Percentiles rank a stretch among this genome's conserved stretches.
phyloP scores from a whole-genome alignment of 768 basidiomycete genomes.

The Wakefieldia striispora region DNA sequence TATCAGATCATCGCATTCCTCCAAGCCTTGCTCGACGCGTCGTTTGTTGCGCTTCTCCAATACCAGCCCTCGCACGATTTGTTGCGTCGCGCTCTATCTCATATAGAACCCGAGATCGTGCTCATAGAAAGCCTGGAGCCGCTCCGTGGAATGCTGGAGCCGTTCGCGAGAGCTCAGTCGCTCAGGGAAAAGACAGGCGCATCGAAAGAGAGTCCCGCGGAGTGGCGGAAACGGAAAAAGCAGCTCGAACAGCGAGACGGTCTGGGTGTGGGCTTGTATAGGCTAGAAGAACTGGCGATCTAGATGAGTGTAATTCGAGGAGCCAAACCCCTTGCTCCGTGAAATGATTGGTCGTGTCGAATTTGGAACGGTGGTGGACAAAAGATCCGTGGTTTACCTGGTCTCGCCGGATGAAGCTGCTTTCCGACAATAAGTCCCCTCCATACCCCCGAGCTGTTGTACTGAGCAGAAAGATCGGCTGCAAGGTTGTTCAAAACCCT shows the following conservation, averaged over 20 bases:
- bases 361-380: too few relatives aligned
- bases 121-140: constrained; percentile 49
- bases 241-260: constrained; percentile 50
- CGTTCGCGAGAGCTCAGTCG: constrained; percentile 56
- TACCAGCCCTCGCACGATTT: constrained; percentile 56
- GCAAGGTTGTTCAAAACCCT: too few relatives aligned
- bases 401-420: too few relatives aligned
- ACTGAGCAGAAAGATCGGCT: too few relatives aligned
- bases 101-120: constrained; percentile 54
- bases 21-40: constrained; percentile 68
- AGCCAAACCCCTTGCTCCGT: too few relatives aligned
- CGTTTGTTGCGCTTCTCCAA: constrained; percentile 65
- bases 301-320: constrained; percentile 27
- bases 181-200: constrained; percentile 42
- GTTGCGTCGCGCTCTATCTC: constrained; percentile 47
- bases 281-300: constrained; percentile 66
- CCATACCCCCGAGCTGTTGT: too few relatives aligned
- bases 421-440: too few relatives aligned
- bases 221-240: constrained; percentile 55
- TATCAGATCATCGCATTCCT: constrained; percentile 59
- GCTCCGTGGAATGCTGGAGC: constrained; percentile 61
- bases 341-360: too few relatives aligned
- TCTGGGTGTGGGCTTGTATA: constrained; percentile 62
- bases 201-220: constrained; percentile 33
- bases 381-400: too few relatives aligned